Conservation (phyloP, 306 rosid species). For the Arachis stenosperma region DNA sequence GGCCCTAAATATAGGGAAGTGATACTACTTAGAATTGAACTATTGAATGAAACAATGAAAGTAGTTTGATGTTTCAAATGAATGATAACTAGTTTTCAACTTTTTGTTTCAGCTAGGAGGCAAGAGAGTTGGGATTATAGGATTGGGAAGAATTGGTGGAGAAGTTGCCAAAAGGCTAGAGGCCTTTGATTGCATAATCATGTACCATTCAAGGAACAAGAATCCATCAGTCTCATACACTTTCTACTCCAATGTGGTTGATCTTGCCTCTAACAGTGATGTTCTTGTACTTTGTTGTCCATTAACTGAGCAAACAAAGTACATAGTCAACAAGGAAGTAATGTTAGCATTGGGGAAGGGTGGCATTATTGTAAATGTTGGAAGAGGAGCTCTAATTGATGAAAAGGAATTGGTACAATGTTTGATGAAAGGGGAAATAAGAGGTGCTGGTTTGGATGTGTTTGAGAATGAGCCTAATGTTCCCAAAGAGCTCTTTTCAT, state of each 20-base stretch:
- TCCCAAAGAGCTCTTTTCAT: conserved; percentile 40
- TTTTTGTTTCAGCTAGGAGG: conserved; percentile 46
- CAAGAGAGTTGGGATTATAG: conserved; percentile 54
- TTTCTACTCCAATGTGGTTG: conserved; percentile 31
- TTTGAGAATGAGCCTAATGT: conserved; percentile 62
- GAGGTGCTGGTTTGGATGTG: conserved; percentile 66
- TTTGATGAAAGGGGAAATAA: conserved; percentile 37
- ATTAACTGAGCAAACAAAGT: conserved; percentile 38
- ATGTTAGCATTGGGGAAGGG: conserved; percentile 48
- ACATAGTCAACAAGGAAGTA: conserved; percentile 46
- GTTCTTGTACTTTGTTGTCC: conserved; percentile 47
- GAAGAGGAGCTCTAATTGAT: conserved; percentile 50
- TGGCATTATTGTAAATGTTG: conserved; percentile 55
- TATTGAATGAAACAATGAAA: not conserved
- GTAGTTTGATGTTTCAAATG: too few relatives aligned
- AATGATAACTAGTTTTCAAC: not conserved
- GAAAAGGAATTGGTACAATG: conserved; percentile 2
- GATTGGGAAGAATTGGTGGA: conserved; percentile 54
- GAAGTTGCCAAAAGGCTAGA: conserved; percentile 51
- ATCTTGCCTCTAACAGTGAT: conserved; percentile 48
- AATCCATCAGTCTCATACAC: conserved; percentile 40
- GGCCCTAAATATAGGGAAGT: not conserved
- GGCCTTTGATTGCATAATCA: conserved; percentile 50
- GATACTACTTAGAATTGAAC: not conserved
- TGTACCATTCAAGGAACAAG: conserved; percentile 42